phyloP scores from a whole-genome alignment of 2,329 filamentous ascomycete species.

The Exophiala dermatitidis region DNA sequence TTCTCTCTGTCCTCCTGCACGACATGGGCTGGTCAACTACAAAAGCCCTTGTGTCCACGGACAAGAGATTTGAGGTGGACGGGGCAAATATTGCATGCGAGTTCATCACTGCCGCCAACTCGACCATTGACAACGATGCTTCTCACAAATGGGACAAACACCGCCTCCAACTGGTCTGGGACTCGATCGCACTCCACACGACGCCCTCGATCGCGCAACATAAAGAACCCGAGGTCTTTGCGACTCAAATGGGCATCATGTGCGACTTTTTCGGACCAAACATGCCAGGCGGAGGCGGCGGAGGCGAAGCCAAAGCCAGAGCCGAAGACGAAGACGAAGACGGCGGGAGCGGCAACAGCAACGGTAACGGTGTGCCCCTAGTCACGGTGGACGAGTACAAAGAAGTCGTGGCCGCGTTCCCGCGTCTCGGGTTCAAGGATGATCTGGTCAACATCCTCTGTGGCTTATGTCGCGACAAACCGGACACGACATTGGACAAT shows the following conservation, averaged over 20 bases:
- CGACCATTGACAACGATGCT: background rate
- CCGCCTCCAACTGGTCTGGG: constrained; percentile 43
- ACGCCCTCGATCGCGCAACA: constrained; percentile 25
- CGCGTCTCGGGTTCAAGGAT: constrained; percentile 32
- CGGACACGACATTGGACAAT: constrained; percentile 33
- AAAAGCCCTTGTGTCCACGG: constrained; percentile 33
- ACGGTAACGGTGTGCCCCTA: background rate
- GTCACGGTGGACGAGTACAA: constrained; percentile 32
- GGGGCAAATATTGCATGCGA: constrained; percentile 41
- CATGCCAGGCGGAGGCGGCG: background rate
- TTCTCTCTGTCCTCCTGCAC: constrained; percentile 22
- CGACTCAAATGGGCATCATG: constrained; percentile 17
- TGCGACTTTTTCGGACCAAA: constrained; percentile 23
- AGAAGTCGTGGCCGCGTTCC: constrained; percentile 30
- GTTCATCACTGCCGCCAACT: constrained; percentile 27
- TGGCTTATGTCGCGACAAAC: constrained; percentile 34
- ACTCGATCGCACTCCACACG: constrained; percentile 41
- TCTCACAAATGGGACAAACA: constrained; percentile 29
- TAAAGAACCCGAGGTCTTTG: constrained; percentile 24
- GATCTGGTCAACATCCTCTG: constrained; percentile 32
- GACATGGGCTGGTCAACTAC: constrained; percentile 36
- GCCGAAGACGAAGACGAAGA: too few species aligned
- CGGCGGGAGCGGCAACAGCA: too few species aligned
- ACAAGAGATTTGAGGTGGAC: constrained; percentile 48
- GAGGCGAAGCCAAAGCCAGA: too few species aligned